Conservation (phyloP, 2,329 filamentous ascomycete genomes). For the Beauveria brongniartii region DNA sequence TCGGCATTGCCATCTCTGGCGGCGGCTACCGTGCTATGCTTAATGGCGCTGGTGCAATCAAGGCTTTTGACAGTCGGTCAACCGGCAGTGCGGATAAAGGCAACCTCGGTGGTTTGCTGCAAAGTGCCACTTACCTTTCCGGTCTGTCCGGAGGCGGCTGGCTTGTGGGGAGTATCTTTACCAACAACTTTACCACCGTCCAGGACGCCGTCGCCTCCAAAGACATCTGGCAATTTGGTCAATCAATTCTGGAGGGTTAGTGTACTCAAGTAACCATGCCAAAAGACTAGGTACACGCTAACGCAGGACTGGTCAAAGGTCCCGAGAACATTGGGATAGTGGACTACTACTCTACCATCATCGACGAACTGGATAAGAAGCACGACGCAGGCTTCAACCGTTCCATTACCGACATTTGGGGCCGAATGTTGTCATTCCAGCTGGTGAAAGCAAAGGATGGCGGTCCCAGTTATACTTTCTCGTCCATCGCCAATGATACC, state of each 20-base stretch:
- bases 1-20: constrained; percentile 72
- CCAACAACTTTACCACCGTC: constrained; percentile 73
- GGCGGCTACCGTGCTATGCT: constrained; percentile 83
- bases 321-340: constrained; percentile 29
- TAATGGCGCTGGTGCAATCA: constrained; percentile 71
- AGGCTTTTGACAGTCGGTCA: constrained; percentile 72
- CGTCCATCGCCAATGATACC: constrained; percentile 48
- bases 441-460: constrained; percentile 69
- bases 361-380: constrained; percentile 29
- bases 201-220: constrained; percentile 28
- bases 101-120: constrained; percentile 72
- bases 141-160: constrained; percentile 78
- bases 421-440: constrained; percentile 77
- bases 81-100: constrained; percentile 37
- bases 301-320: constrained; percentile 15
- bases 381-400: constrained; percentile 37
- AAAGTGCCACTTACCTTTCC: constrained; percentile 71
- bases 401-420: constrained; percentile 85
- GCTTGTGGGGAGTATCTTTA: constrained; percentile 73
- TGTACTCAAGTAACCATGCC: background rate
- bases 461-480: constrained; percentile 72
- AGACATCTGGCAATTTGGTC: constrained; percentile 32
- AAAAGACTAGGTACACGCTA: background rate
- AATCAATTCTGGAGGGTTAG: constrained; percentile 32
- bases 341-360: constrained; percentile 31